These are phyloP conservation scores for Porphyra umbilicalis DNA, from an alignment of 31 red algal genomes.

Conservation along the genomic window DNA sequence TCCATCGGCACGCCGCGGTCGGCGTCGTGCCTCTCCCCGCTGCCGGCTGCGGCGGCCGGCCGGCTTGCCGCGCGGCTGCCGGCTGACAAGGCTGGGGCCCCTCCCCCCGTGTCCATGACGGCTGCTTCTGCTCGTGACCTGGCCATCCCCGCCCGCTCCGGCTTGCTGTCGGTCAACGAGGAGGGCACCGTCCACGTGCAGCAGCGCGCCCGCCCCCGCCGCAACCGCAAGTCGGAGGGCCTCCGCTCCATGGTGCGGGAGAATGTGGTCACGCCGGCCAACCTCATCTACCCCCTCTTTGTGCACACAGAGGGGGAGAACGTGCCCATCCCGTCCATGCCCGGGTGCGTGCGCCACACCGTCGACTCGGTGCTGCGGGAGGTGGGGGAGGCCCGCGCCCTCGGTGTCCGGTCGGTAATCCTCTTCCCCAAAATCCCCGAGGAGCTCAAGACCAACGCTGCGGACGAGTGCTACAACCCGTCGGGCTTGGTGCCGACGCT, in stretches of 20 bases:
- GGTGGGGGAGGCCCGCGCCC: constrained; percentile 40
- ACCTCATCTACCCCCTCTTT: constrained; percentile 86
- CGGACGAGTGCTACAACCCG: constrained; percentile 93
- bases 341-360: constrained; percentile 71
- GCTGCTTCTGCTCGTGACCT: background rate
- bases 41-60: background rate
- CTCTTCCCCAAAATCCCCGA: constrained; percentile 96
- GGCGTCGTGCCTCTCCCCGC: background rate
- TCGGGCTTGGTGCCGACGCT: constrained; percentile 61
- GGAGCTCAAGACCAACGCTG: constrained; percentile 76
- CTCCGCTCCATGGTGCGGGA: constrained; percentile 66
- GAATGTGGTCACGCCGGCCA: constrained; percentile 36
- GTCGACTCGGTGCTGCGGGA: constrained; percentile 43
- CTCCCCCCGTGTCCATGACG: background rate
- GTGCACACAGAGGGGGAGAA: constrained; percentile 55
- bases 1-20: background rate
- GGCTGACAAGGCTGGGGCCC: background rate
- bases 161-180: background rate
- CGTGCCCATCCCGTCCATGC: constrained; percentile 77
- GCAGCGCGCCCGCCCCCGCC: constrained; percentile 34
- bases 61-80: background rate
- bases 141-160: background rate
- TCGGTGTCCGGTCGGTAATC: constrained; percentile 78
- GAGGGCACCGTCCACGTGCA: background rate
- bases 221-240: constrained; percentile 61